Evolutionary conservation across 768 basidiomycete genomes (phyloP), one percentile per base, ranked within the genome.

Genomic region (Asterophora parasitica): DNA sequence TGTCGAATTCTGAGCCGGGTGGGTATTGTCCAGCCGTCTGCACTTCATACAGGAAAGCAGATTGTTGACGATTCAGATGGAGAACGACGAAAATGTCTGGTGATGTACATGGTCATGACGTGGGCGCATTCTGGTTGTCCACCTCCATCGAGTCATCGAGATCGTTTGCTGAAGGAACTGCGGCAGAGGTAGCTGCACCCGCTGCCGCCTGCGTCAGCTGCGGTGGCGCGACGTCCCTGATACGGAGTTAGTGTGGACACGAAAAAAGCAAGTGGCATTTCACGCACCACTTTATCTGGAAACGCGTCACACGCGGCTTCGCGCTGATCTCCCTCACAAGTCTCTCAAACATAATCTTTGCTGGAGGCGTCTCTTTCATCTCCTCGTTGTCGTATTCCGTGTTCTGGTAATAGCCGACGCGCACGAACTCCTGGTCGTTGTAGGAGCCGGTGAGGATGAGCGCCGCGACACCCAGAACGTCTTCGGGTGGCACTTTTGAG

Each of bases 351-450:
- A 80, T 66, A 43, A 92, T 88, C 48, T 77, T 73, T 19, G 64
- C 53, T 7, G 89, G 85, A 12, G 83, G 86, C 11, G 67, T 77
- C 60, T 83, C 78, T 63, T 83, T 87, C 83, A 94, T 84, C 67
- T 91, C 92, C 44, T 92, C 89, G 58, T 88, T 91, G 65, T 96
- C 95, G 61, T 97, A 98, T 66, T 98, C 95, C 19, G 94, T 97
- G 62, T 98, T 94, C 68, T 98, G 96, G 66, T 99, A 99, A 65
- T 99, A 98, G 6, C 96, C 96, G 20, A 99, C 94, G 38, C 95
- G 83, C n/a, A 99, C 95, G 61, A 99, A 99, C 65, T 98, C 96
- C 60, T 96, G 94, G 43, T 97, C 95, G 32, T 84, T 82, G 68
- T 98, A 99, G 9, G 89, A 90, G 6, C 92, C 96, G 0, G 94